Conservation (phyloP, 2,329 filamentous ascomycete genomes). For the Ophiostoma quercus region DNA sequence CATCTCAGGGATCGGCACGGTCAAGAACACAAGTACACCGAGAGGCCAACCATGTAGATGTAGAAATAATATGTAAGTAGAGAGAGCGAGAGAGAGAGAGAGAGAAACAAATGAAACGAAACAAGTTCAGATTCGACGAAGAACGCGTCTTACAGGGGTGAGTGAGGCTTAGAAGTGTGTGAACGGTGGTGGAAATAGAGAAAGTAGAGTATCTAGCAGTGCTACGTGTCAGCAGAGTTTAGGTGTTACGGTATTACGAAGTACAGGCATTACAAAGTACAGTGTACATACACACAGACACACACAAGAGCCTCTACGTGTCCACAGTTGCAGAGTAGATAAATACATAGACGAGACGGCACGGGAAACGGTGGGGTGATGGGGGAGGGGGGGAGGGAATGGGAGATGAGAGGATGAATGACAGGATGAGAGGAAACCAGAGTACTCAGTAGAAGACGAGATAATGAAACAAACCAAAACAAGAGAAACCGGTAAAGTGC, state of each 20-base stretch:
- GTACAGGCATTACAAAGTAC: no score
- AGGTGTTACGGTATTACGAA: no score
- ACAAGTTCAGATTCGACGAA: neutral
- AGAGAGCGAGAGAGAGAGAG: neutral
- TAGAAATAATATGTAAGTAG: neutral
- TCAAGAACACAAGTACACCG: slow-evolving; percentile 5
- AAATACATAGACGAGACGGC: neutral
- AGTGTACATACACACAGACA: neutral
- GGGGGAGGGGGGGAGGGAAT: neutral
- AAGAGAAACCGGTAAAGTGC: neutral
- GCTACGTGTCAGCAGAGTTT: no score
- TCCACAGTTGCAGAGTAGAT: neutral
- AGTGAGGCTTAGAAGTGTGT: slow-evolving; percentile 10
- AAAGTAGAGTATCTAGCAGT: no score
- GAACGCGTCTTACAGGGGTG: neutral
- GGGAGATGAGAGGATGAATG: neutral
- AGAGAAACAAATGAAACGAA: neutral
- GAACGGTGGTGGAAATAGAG: neutral
- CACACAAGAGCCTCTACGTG: slow-evolving; percentile 1
- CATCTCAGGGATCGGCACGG: neutral
- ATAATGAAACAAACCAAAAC: neutral
- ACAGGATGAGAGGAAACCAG: neutral
- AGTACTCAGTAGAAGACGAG: no score
- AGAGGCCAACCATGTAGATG: neutral
- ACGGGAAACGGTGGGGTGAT: neutral